A percentile compares a stretch with the other conserved stretches of the same genome.
Conservation (phyloP, 164 flowering plant species). For the Malania oleifera region DNA sequence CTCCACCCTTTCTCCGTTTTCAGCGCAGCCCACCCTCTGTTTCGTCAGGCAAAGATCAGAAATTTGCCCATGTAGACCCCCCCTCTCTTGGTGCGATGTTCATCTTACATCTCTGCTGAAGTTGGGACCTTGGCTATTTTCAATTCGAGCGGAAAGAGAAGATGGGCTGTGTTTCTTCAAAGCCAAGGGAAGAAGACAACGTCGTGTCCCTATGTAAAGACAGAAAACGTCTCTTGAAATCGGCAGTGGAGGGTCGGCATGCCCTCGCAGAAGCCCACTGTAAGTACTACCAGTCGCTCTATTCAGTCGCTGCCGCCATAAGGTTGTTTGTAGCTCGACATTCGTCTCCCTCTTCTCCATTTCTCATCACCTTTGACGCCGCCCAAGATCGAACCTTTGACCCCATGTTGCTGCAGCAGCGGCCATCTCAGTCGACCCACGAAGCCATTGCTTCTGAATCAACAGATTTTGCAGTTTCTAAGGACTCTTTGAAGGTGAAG, state of each 20-base stretch:
- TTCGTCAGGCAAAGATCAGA: too few relatives aligned
- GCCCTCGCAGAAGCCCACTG: conserved; percentile 46
- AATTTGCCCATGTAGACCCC: too few relatives aligned
- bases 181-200: conserved; percentile 31
- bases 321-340: conserved; percentile 42
- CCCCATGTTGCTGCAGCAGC: conserved; percentile 13
- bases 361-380: conserved; percentile 31
- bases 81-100: too few relatives aligned
- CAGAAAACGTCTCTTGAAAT: conserved; percentile 40
- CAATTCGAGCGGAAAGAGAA: too few relatives aligned
- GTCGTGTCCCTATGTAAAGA: conserved; percentile 39
- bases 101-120: too few relatives aligned
- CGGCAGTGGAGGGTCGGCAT: conserved; percentile 36
- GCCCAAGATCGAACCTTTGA: conserved; percentile 3
- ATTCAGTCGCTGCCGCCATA: conserved; percentile 42
- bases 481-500: not conserved
- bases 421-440: conserved; percentile 6
- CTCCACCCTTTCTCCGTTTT: too few relatives aligned
- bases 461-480: not conserved
- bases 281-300: conserved; percentile 39
- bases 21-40: too few relatives aligned
- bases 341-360: conserved; percentile 37
- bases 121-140: too few relatives aligned
- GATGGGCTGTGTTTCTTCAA: conserved; percentile 43
- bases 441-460: conserved; percentile 3